Percentiles rank a stretch among this genome's conserved stretches.
Conservation (phyloP, 805 yeast genomes). For the Ogataea parapolymorpha region DNA sequence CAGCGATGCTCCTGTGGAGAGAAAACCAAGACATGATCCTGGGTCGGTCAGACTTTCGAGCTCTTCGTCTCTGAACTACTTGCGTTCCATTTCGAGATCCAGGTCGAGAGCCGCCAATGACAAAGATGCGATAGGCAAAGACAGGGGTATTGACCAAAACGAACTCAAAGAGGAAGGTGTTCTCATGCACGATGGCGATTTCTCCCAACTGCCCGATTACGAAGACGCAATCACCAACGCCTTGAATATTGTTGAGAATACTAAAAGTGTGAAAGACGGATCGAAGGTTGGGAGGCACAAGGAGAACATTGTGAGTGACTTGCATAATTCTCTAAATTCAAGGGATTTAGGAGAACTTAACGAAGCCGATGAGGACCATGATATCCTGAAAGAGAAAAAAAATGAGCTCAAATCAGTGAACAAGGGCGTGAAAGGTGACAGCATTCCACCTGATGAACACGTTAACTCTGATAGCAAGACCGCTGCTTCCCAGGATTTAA, state of each 20-base stretch:
- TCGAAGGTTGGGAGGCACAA: slow-evolving; percentile 11
- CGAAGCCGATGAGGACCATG: slow-evolving; percentile 22
- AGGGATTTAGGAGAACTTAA: slow-evolving; percentile 16
- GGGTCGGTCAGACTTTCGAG: slow-evolving; percentile 28
- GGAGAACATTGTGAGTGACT: slow-evolving; percentile 19
- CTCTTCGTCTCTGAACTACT: slow-evolving; percentile 47
- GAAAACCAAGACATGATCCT: slow-evolving; percentile 38
- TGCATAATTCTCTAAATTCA: slow-evolving; percentile 17
- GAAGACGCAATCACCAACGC: slow-evolving; percentile 49
- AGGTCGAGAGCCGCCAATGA: slow-evolving; percentile 48
- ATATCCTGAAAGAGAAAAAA: slow-evolving; percentile 12
- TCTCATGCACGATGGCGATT: slow-evolving; percentile 47
- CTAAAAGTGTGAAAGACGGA: slow-evolving; percentile 22
- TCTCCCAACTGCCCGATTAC: slow-evolving; percentile 43
- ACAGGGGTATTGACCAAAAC: slow-evolving; percentile 26
- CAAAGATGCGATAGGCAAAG: slow-evolving; percentile 30
- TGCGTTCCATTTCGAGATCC: slow-evolving; percentile 65
- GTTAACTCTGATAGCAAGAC: no score
- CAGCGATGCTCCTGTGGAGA: slow-evolving; percentile 31
- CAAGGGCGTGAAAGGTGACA: slow-evolving; percentile 3
- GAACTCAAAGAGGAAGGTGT: slow-evolving; percentile 58
- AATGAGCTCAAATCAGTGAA: not conserved
- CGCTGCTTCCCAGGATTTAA: no score
- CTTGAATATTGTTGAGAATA: slow-evolving; percentile 33
- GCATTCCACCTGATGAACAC: no score